These are phyloP conservation scores for Macrolepiota dolichaula DNA, from an alignment of 768 basidiomycete species.

Conservation along the genomic window DNA sequence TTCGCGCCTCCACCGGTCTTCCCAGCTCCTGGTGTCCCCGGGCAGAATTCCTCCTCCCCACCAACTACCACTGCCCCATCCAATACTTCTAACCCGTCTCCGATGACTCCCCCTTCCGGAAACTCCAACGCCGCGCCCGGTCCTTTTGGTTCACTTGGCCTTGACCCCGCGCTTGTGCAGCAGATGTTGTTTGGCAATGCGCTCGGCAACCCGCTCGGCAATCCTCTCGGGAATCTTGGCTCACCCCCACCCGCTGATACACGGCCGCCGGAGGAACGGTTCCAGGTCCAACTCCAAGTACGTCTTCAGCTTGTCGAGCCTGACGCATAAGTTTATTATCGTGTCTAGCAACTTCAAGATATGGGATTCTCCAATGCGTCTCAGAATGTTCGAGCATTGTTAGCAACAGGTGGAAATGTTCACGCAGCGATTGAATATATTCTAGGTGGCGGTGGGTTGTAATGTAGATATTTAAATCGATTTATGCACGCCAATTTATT, in stretches of 20 bases:
- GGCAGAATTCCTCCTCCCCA: slow-evolving; percentile 14
- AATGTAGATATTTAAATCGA: not conserved
- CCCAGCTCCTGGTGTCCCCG: slow-evolving; percentile 54
- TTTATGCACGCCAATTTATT: too few species aligned
- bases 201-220: slow-evolving; percentile 20
- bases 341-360: slow-evolving; percentile 76
- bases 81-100: slow-evolving; percentile 15
- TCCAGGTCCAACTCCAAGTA: slow-evolving; percentile 83
- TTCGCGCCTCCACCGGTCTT: slow-evolving; percentile 26
- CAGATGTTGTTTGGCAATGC: slow-evolving; percentile 34
- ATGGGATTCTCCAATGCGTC: slow-evolving; percentile 92
- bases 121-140: slow-evolving; percentile 14
- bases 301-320: not conserved
- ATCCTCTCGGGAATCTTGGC: slow-evolving; percentile 21
- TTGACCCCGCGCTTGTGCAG: slow-evolving; percentile 43
- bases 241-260: slow-evolving; percentile 58
- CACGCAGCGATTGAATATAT: slow-evolving; percentile 93
- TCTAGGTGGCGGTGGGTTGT: slow-evolving; percentile 73
- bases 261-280: slow-evolving; percentile 86
- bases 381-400: slow-evolving; percentile 87
- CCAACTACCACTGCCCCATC: slow-evolving; percentile 26
- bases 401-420: slow-evolving; percentile 92
- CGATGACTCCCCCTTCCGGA: slow-evolving; percentile 16
- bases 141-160: slow-evolving; percentile 29
- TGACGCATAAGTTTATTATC: not conserved